Percentiles rank a stretch among this genome's conserved stretches.
Evolutionary conservation across 2,329 filamentous ascomycete genomes (phyloP).

Genomic region (Fonsecaea pedrosoi): DNA sequence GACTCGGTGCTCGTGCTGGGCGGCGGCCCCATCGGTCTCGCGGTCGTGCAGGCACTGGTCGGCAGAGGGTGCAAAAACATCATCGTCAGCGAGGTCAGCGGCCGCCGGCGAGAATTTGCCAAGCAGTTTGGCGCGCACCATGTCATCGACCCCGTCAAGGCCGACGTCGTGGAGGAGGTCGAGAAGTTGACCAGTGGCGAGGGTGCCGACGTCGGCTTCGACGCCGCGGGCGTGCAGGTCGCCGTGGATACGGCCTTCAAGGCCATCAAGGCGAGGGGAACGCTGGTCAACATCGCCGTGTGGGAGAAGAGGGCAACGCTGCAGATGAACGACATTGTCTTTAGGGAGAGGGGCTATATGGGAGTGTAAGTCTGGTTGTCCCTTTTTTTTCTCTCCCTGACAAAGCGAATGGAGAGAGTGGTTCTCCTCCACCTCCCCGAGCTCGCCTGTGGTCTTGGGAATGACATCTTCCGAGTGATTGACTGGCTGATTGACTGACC

Average conservation of each 20-base stretch:
- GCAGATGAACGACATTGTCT: constrained; percentile 59
- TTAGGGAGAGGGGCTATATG: constrained; percentile 61
- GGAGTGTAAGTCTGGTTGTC: constrained; percentile 46
- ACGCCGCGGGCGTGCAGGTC: constrained; percentile 61
- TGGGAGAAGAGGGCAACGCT: constrained; percentile 61
- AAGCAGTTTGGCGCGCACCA: constrained; percentile 59
- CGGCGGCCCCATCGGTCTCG: constrained; percentile 61
- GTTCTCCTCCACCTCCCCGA: not conserved
- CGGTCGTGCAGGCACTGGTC: constrained; percentile 56
- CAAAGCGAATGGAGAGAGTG: not conserved
- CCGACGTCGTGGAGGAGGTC: constrained; percentile 54
- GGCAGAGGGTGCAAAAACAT: constrained; percentile 54
- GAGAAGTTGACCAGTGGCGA: constrained; percentile 44
- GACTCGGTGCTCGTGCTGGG: constrained; percentile 59
- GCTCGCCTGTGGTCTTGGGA: not conserved
- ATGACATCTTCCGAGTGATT: not conserved
- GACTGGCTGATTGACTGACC: not conserved
- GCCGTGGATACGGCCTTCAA: constrained; percentile 58
- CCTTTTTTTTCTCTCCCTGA: not conserved
- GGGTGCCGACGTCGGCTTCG: constrained; percentile 60
- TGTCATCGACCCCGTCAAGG: constrained; percentile 58
- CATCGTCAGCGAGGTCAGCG: constrained; percentile 61
- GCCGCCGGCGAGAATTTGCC: constrained; percentile 57
- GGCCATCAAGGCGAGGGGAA: constrained; percentile 58
- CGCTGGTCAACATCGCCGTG: constrained; percentile 62